Base-by-base conservation (phyloP, 2,329 filamentous ascomycete genomes). In the Hypoxylon sp. region DNA sequence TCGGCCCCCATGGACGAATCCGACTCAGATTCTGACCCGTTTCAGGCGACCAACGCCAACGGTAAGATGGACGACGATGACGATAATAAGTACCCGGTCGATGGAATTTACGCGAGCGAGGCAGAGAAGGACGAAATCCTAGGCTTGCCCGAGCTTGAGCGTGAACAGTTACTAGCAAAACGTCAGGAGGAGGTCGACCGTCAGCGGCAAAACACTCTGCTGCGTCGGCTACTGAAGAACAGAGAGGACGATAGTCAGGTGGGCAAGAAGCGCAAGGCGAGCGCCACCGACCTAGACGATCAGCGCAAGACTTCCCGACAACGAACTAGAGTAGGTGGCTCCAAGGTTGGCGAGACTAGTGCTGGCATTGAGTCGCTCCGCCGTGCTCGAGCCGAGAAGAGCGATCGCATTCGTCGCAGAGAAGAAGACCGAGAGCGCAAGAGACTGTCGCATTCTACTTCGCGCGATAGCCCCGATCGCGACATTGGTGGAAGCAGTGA, bases 1-100 rank as follows among this genome's bases (percentile, higher is more conserved):
- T 97, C 93, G 10, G 93, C 89, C 20, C 90, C 92, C 20, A 97
- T 97, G 93, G 93, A 94, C 63, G 92, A 95, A 76, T 95, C 91
- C 47, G 90, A 93, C 68, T 92, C 91, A n/a, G 91, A 92, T 67
- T 87, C 85, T 22, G 89, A 91, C 68, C 80, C 83, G 59, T 79
- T 84, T 56, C 80, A 85, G 53, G 77, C 65, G 67, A 68, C 60
- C 28, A 69, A 71, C 54, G 26, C 63, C n/a, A 72, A 67, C 47
- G 65, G 59, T 56, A 79, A 73, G 66, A 74, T 70, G 71, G 77
- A 78, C 68, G 78, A 78, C 22, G 80, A 81, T 43, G 83, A 84
- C 49, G 84, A 87, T 51, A 84, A 89, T 59, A 84, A 86, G 56
- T 95, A 96, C 74, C 93, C 94, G 0, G 86, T 97, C 66, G 95